These are phyloP conservation scores for Ceratorhiza oryzae-sativae DNA, from an alignment of 1,284 basidiomycete species.

Conservation along the genomic window DNA sequence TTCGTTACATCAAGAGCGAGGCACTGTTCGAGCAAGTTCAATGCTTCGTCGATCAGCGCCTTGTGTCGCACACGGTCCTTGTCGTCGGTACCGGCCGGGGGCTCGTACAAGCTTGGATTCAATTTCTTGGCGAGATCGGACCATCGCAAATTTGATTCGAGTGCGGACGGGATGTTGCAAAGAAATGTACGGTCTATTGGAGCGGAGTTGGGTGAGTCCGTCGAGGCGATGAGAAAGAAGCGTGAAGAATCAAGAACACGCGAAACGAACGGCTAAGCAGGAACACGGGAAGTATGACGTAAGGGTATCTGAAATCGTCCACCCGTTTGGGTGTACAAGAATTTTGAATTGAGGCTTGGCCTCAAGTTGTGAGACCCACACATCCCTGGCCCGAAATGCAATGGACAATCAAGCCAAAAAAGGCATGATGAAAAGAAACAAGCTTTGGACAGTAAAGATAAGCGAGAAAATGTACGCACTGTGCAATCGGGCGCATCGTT, in stretches of 20 bases:
- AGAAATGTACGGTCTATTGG: conserved; percentile 79
- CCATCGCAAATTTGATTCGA: conserved; percentile 71
- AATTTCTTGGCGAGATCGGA: conserved; percentile 74
- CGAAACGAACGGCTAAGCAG: background rate
- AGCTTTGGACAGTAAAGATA: background rate
- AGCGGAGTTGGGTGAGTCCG: background rate
- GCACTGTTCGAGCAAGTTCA: conserved; percentile 75
- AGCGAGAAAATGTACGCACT: conserved; percentile 62
- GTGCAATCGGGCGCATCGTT: conserved; percentile 86
- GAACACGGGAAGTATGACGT: background rate
- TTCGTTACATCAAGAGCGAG: conserved; percentile 78
- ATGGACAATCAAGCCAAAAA: background rate
- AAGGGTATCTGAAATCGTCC: background rate
- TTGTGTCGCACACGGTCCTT: conserved; percentile 55
- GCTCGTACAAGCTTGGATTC: conserved; percentile 74
- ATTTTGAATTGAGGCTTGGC: background rate
- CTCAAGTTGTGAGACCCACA: background rate
- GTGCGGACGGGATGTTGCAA: conserved; percentile 82
- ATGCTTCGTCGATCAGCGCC: conserved; percentile 64
- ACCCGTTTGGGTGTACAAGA: background rate
- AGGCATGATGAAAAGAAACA: background rate
- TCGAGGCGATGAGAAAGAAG: no score
- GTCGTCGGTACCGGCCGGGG: conserved; percentile 51
- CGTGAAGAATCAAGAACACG: background rate
- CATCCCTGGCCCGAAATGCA: background rate